Base-by-base conservation (phyloP, 192 early-diverging fungal species). In the Umbelopsis sp. region DNA sequence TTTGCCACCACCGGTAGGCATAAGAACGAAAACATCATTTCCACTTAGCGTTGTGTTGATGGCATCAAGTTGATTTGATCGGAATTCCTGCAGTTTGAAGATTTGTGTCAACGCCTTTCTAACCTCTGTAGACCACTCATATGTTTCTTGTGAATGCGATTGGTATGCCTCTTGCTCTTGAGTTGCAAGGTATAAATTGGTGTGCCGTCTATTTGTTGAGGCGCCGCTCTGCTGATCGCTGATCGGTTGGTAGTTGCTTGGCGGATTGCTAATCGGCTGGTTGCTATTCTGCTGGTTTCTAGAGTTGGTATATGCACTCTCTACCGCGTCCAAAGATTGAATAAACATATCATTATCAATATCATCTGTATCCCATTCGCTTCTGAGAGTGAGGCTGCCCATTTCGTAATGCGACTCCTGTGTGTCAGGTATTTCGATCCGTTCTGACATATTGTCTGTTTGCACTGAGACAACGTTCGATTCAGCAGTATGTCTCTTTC, bases 1-100 rank as follows among this genome's bases (percentile, higher is more conserved):
- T 77, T 99, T 99, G 2, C 97, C 97, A 0, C 95, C 96, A 45
- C 97, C 97, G 1, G 97, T 99, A 0, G 97, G 97, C 97, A 99
- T 99, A n/a, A 99, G 83, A 36, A 99, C 92, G 81, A 99, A 94
- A 8, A 90, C 88, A 70, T 99, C 97, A 51, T 89, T 82, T 7
- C 93, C 96, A 16, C 80, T 71, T 7, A 97, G 72, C 0, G 95
- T 92, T 1, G 93, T 88, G 74, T 97, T 95, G 74, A 99, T 95
- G 1, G 92, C 95, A 29, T 92, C 92, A 11, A 93, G 74, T 76
- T 99, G 97, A 68, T 96, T 92, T 16, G 84, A 80, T 21, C 96
- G 87, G 71, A 99, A 99, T 1, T 84, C 82, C 24, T 83, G 70
- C 45, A 98, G 84, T 22, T 85, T 83, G 71, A 98, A 98, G 2